Evolutionary conservation across 2,329 filamentous ascomycete genomes (phyloP), one percentile per base, ranked within the genome.

Genomic region (Claviceps spartinae): DNA sequence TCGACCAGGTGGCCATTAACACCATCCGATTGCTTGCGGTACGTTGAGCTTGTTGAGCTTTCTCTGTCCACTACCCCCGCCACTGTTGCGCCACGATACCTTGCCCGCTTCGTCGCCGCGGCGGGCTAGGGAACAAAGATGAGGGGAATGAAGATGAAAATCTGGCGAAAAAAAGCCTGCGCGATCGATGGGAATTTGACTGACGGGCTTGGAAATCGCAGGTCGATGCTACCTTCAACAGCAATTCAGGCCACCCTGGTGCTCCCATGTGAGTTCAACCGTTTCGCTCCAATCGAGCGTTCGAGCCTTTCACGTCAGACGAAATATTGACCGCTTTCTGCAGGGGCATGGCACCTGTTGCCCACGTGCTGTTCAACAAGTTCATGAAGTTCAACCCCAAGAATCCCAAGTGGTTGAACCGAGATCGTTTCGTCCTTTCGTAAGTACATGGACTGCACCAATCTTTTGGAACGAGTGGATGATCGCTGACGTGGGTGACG

Each of bases 321-420:
- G 30, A 34, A 11, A 34, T 34, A 34, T 37, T 37, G 57, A 61
- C 67, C 73, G 59, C 73, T 62, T 58, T 20, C 48, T 57, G 18
- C 56, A 83, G 79, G 80, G 81, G 81, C 69, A 81, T 97, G 88
- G 93, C 93, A 66, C 91, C 93, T 57, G 83, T 90, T 66, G 85
- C 93, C 71, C 93, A 97, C 79, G 88, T 97, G 65, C 82, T 98
- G 59, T 98, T 88, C 78, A 95, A 95, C 82, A 94, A 93, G 73
- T 94, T 96, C 80, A 88, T 98, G 88, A 94, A 76, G 71, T 98
- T 96, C 82, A 98, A 97, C 85, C 93, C 93, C 65, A 94, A 96
- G 85, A 96, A 95, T 82, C 88, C 93, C 63, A 79, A 88, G 59
- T 98, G 90, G 90, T 66, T 93, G 64, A 97, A 97, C 82, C 85